A percentile compares a stretch with the other conserved stretches of the same genome.
These are phyloP conservation scores for Naganishia onofrii DNA, from an alignment of 768 basidiomycete genomes.

Conservation along the genomic window DNA sequence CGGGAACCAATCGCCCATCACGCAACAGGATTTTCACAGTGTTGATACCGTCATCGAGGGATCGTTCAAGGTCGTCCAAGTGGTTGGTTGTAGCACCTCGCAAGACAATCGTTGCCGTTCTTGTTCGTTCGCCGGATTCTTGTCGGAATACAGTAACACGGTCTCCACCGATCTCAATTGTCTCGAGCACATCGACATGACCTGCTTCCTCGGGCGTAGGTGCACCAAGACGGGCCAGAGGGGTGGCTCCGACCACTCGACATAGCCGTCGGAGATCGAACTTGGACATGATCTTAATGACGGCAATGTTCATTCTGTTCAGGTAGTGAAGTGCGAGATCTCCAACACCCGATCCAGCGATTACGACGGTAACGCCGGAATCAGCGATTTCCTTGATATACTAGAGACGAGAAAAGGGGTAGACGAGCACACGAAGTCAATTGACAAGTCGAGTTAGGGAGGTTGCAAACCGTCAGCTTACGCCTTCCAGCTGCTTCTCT, in stretches of 20 bases:
- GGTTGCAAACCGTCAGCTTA: constrained; percentile 38
- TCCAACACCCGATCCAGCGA: constrained; percentile 87
- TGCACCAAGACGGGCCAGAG: constrained; percentile 89
- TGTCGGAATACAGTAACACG: constrained; percentile 95
- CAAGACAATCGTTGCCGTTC: constrained; percentile 89
- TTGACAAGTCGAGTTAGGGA: not conserved
- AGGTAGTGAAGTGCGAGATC: constrained; percentile 97
- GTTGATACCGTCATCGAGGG: constrained; percentile 93
- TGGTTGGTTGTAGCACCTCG: constrained; percentile 92
- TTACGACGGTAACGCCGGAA: constrained; percentile 86
- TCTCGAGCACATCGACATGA: constrained; percentile 88
- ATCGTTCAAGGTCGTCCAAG: constrained; percentile 91
- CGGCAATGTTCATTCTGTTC: constrained; percentile 86
- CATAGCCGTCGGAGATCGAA: constrained; percentile 93
- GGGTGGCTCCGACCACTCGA: constrained; percentile 92
- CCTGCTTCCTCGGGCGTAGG: constrained; percentile 97
- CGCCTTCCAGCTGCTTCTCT: constrained; percentile 92
- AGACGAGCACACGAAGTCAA: not conserved
- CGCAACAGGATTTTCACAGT: constrained; percentile 90
- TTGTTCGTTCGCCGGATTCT: constrained; percentile 74
- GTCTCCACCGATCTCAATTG: constrained; percentile 93
- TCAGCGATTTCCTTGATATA: constrained; percentile 97
- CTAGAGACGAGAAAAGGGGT: constrained; percentile 53
- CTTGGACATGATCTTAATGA: constrained; percentile 95
- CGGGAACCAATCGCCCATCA: constrained; percentile 83